Evolutionary conservation across 176 grass and related monocot species (phyloP).

Genomic region (Aegilops longissima): DNA sequence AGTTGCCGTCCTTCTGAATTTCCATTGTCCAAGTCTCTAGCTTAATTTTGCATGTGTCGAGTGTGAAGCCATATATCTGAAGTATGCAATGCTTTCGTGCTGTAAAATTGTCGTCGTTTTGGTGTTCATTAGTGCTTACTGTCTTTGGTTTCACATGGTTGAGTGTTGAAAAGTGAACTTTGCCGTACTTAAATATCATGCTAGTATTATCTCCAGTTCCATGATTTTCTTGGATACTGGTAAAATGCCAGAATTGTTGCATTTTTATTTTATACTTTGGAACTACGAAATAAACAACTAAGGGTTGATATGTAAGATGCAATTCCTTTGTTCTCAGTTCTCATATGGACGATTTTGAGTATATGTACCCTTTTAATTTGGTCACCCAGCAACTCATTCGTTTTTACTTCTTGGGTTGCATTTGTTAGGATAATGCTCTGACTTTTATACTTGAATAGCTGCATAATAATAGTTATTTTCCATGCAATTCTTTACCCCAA

Average conservation of each 20-base stretch:
- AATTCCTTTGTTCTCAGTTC: neutral
- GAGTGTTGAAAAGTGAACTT: too few relatives aligned
- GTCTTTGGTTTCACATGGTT: neutral
- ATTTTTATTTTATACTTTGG: neutral
- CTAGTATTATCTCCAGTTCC: neutral
- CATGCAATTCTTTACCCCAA: neutral
- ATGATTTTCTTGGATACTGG: neutral
- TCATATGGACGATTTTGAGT: neutral
- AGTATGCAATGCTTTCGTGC: neutral
- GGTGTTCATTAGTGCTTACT: neutral
- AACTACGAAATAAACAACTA: neutral
- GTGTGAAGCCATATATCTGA: neutral
- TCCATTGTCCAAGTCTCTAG: neutral
- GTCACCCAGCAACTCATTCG: neutral
- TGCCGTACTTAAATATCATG: too few relatives aligned
- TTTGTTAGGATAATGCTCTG: neutral
- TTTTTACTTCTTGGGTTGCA: neutral
- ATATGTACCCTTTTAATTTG: neutral
- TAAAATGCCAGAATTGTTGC: neutral
- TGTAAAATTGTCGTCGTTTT: neutral
- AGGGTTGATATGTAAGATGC: neutral
- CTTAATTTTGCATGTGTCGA: neutral
- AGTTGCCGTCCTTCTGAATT: neutral
- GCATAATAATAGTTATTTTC: neutral
- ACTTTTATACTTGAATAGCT: neutral